Percentiles rank a stretch among this genome's conserved stretches.
Evolutionary conservation across 371 early-diverging fungal genomes (phyloP).

Genomic region (Coemansia sp.): DNA sequence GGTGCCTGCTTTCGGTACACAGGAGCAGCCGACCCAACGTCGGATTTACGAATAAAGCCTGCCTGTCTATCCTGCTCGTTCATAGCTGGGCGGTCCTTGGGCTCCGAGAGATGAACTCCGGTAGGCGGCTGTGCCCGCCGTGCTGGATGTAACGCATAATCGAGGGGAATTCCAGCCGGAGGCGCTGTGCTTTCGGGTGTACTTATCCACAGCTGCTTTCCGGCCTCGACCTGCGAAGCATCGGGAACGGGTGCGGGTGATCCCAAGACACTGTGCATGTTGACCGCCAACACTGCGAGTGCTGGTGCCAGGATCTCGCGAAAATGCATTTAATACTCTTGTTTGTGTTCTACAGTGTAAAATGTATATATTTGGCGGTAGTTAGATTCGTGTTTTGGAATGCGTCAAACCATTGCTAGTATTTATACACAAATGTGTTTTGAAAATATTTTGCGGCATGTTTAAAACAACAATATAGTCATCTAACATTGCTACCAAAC

Average conservation of each 20-base stretch:
- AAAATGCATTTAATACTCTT: neutral
- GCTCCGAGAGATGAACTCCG: constrained; percentile 29
- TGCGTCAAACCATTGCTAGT: neutral
- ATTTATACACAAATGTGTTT: neutral
- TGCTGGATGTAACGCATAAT: constrained; percentile 11
- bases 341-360: neutral
- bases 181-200: constrained; percentile 23
- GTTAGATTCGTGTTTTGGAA: neutral
- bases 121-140: constrained; percentile 43
- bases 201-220: constrained; percentile 27
- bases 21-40: constrained; percentile 12
- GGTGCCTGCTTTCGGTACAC: constrained; percentile 24
- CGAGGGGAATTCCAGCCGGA: constrained; percentile 25
- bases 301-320: neutral
- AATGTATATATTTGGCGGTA: neutral
- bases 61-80: constrained; percentile 31
- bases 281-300: neutral
- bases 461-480: neutral
- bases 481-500: neutral
- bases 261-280: neutral
- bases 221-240: neutral
- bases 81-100: constrained; percentile 21
- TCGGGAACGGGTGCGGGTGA: neutral
- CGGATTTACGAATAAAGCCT: constrained; percentile 9
- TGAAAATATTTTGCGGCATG: neutral